phyloP scores from a whole-genome alignment of 1,284 basidiomycete genomes.

The Rhodotorula sp. region DNA sequence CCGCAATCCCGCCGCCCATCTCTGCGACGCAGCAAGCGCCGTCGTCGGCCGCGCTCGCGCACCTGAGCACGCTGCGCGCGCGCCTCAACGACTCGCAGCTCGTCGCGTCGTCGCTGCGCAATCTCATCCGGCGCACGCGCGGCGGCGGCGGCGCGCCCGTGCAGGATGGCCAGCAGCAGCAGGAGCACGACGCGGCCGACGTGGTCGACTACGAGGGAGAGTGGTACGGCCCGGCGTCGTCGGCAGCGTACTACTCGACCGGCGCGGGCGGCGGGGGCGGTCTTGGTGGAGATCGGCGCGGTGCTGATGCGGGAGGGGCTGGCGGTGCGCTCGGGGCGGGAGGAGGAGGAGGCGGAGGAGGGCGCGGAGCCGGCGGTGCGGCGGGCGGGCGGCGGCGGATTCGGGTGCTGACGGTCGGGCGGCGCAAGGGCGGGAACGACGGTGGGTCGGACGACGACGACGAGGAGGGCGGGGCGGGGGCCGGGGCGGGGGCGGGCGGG shows the following conservation, averaged over 20 bases:
- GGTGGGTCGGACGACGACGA: background rate
- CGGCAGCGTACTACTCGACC: background rate
- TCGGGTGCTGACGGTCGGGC: conserved; percentile 10
- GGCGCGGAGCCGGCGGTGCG: background rate
- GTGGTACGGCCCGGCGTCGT: conserved; percentile 30
- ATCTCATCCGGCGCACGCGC: conserved; percentile 33
- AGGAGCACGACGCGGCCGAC: conserved; percentile 25
- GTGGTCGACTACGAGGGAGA: conserved; percentile 38
- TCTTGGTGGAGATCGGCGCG: background rate
- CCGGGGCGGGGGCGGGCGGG: background rate
- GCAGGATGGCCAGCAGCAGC: background rate
- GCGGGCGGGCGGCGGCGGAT: conserved; percentile 4
- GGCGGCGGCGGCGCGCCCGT: background rate
- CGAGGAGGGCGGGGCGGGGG: background rate
- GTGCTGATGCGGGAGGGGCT: no score
- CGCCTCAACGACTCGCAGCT: conserved; percentile 38
- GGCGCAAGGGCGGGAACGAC: background rate
- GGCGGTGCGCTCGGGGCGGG: no score
- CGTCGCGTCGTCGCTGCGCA: conserved; percentile 32
- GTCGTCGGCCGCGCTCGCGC: conserved; percentile 23
- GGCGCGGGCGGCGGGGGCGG: background rate
- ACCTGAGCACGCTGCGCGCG: conserved; percentile 38
- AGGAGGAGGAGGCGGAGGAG: no score
- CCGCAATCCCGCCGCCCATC: conserved; percentile 28
- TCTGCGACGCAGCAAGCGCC: conserved; percentile 29